A percentile compares a stretch with the other conserved stretches of the same genome.
Evolutionary conservation across 352 stramenopile species (phyloP).

Genomic region (Globisporangium spinosum): DNA sequence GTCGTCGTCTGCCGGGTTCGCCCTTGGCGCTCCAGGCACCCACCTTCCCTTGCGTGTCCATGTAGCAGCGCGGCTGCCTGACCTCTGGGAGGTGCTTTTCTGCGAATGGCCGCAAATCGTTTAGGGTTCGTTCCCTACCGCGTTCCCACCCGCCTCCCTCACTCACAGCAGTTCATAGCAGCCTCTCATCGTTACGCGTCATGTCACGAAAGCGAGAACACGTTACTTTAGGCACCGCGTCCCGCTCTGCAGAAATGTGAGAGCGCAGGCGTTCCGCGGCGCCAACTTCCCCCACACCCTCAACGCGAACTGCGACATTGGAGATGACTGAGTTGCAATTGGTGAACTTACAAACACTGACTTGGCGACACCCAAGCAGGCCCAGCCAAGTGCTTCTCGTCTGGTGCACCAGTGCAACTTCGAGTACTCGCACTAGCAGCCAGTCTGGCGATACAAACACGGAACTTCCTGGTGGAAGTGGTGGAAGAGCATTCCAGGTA

Average conservation of each 20-base stretch:
- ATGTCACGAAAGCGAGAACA: constrained; percentile 24
- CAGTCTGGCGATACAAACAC: too few species aligned
- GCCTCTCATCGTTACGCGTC: not conserved
- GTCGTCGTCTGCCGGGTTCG: too few species aligned
- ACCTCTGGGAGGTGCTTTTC: not conserved
- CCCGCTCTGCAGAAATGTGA: constrained; percentile 37
- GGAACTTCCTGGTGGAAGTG: not conserved
- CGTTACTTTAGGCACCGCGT: too few species aligned
- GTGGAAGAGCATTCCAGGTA: not conserved
- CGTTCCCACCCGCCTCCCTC: too few species aligned
- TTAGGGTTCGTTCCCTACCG: not conserved
- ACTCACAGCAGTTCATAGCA: too few species aligned
- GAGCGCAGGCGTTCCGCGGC: constrained; percentile 10
- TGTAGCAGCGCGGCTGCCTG: too few species aligned
- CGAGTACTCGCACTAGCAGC: not conserved
- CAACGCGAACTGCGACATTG: constrained; percentile 36
- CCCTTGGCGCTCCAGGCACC: too few species aligned
- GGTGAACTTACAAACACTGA: too few species aligned
- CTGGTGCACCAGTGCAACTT: not conserved
- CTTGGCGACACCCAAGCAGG: too few species aligned
- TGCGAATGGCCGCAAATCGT: not conserved
- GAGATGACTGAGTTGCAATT: too few species aligned
- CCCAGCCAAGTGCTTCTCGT: too few species aligned
- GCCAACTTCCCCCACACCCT: not conserved
- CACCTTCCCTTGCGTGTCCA: too few species aligned